Conservation (phyloP, 805 yeast species). For the Suhomyces vadensis region DNA sequence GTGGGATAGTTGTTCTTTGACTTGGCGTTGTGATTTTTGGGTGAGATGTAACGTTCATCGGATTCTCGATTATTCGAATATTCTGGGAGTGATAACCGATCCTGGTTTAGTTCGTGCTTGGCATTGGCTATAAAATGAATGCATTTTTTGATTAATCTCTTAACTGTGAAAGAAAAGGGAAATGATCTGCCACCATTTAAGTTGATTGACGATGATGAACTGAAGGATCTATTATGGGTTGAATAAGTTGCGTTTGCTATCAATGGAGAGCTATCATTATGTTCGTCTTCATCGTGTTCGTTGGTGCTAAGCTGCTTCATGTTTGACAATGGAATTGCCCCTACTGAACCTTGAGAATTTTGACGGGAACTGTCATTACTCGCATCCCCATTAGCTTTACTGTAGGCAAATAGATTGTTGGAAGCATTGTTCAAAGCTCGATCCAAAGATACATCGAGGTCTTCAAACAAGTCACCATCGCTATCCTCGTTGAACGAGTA, state of each 20-base stretch:
- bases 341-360: constrained; percentile 29
- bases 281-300: constrained; percentile 10
- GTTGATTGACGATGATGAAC: constrained; percentile 18
- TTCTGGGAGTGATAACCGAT: constrained; percentile 16
- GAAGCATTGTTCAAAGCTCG: constrained; percentile 59
- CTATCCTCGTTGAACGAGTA: constrained; percentile 24
- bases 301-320: constrained; percentile 14
- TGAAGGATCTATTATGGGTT: constrained; percentile 19
- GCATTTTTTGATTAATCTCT: constrained; percentile 11
- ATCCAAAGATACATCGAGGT: constrained; percentile 64
- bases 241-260: constrained; percentile 21
- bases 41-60: constrained; percentile 41
- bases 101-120: constrained; percentile 26
- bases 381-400: constrained; percentile 23
- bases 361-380: constrained; percentile 23
- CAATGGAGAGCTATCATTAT: constrained; percentile 32
- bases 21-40: constrained; percentile 24
- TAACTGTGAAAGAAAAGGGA: constrained; percentile 12
- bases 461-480: constrained; percentile 47
- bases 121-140: constrained; percentile 26
- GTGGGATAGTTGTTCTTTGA: constrained; percentile 36
- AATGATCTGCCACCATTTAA: constrained; percentile 1
- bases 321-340: constrained; percentile 32
- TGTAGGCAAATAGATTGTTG: constrained; percentile 32
- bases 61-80: constrained; percentile 7